These are phyloP conservation scores for Paspalum vaginatum DNA, from an alignment of 176 grass and related monocot species.

Conservation along the genomic window DNA sequence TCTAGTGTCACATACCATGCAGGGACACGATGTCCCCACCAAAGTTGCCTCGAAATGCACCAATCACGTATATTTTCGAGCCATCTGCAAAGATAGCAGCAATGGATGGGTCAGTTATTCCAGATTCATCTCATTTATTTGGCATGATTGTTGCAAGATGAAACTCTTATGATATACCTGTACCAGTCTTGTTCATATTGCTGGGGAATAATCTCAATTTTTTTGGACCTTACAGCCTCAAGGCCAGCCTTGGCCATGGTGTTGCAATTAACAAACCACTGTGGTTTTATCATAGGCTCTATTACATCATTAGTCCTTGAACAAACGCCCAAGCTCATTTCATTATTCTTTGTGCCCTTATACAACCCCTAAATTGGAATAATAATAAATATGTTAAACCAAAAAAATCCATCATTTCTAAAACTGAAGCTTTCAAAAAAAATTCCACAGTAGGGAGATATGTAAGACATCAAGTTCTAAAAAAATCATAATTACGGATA, in stretches of 20 bases:
- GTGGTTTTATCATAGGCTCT: conserved; percentile 85
- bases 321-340: conserved; percentile 93
- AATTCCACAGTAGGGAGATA: background rate
- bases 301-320: conserved; percentile 88
- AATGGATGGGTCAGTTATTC: conserved; percentile 20
- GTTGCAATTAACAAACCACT: conserved; percentile 88
- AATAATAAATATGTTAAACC: conserved; percentile 36
- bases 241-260: conserved; percentile 80
- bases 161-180: conserved; percentile 55
- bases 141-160: conserved; percentile 1
- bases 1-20: conserved; percentile 83
- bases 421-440: background rate
- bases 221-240: conserved; percentile 78
- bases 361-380: conserved; percentile 64
- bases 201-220: conserved; percentile 90
- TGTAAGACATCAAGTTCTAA: conserved; percentile 7
- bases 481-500: conserved; percentile 24
- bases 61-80: conserved; percentile 93
- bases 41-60: conserved; percentile 92
- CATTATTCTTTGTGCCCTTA: conserved; percentile 82
- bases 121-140: conserved; percentile 2
- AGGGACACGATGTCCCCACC: conserved; percentile 92
- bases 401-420: background rate
- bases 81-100: conserved; percentile 63
- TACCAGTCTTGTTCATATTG: conserved; percentile 96